A percentile compares a stretch with the other conserved stretches of the same genome.
Conservation (phyloP, 495 filamentous ascomycete species). For the Tuber borchii region DNA sequence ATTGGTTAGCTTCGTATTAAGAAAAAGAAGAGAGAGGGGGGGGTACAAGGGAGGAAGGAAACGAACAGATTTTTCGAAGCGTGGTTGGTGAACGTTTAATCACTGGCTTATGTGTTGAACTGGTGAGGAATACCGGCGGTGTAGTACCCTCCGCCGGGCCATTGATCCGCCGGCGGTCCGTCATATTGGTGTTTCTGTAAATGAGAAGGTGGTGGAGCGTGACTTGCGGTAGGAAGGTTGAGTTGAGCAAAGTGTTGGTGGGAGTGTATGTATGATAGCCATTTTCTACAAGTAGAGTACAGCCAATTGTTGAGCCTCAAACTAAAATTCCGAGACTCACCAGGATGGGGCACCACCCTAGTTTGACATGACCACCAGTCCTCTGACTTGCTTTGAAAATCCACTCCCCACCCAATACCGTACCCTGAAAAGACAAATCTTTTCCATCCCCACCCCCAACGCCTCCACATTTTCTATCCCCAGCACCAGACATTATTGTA, state of each 20-base stretch:
- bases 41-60: not conserved
- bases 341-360: no score
- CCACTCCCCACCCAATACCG: not conserved
- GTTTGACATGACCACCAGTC: no score
- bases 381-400: no score
- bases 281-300: no score
- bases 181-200: slow-evolving; percentile 49
- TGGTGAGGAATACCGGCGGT: slow-evolving; percentile 61
- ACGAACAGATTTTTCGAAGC: slow-evolving; percentile 77
- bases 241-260: not conserved
- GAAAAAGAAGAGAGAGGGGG: not conserved
- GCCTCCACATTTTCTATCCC: no score
- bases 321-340: not conserved
- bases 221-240: not conserved
- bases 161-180: slow-evolving; percentile 86
- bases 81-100: slow-evolving; percentile 54
- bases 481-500: not conserved
- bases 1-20: not conserved
- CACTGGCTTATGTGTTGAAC: slow-evolving; percentile 39
- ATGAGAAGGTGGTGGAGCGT: not conserved
- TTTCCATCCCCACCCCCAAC: not conserved
- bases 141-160: slow-evolving; percentile 71
- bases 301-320: not conserved
- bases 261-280: not conserved
- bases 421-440: not conserved